A percentile compares a stretch with the other conserved stretches of the same genome.
Evolutionary conservation across 208 protist genomes (phyloP).

Genomic region (Wallacemonas sp.): DNA sequence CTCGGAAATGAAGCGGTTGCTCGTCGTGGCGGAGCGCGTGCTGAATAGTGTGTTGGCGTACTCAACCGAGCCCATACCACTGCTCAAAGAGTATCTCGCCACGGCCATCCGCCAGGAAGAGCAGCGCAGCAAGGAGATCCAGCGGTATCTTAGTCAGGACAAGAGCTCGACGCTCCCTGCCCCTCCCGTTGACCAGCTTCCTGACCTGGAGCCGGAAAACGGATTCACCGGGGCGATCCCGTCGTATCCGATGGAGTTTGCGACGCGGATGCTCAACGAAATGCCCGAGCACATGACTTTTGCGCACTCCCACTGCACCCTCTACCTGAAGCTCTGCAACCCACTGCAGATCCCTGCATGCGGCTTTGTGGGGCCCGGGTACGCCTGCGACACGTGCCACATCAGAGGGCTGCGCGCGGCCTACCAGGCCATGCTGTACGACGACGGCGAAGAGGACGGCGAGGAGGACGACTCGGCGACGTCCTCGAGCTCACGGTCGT

Average conservation of each 20-base stretch:
- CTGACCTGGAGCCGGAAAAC: constrained; percentile 42
- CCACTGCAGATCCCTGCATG: constrained; percentile 48
- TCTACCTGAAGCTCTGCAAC: constrained; percentile 54
- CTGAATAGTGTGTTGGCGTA: constrained; percentile 38
- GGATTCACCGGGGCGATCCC: constrained; percentile 34
- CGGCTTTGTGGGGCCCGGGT: constrained; percentile 32
- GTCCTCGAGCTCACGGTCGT: neutral
- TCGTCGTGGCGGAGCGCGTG: constrained; percentile 35
- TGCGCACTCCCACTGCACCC: constrained; percentile 37
- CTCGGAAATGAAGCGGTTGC: constrained; percentile 22
- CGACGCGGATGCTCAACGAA: constrained; percentile 22
- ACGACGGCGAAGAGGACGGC: constrained; percentile 25
- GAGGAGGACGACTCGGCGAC: neutral
- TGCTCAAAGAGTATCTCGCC: constrained; percentile 48
- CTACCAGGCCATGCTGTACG: constrained; percentile 68
- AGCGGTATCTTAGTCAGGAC: constrained; percentile 2
- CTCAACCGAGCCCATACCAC: constrained; percentile 27
- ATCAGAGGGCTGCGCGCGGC: constrained; percentile 34
- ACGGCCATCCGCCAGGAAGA: constrained; percentile 39
- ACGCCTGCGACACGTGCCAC: constrained; percentile 62
- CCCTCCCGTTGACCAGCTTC: constrained; percentile 14
- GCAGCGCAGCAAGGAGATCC: constrained; percentile 27
- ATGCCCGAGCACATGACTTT: constrained; percentile 50
- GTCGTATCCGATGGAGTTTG: constrained; percentile 25
- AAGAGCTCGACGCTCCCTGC: constrained; percentile 15